phyloP scores from a whole-genome alignment of 176 grass and related monocot species.

The Avena eriantha region DNA sequence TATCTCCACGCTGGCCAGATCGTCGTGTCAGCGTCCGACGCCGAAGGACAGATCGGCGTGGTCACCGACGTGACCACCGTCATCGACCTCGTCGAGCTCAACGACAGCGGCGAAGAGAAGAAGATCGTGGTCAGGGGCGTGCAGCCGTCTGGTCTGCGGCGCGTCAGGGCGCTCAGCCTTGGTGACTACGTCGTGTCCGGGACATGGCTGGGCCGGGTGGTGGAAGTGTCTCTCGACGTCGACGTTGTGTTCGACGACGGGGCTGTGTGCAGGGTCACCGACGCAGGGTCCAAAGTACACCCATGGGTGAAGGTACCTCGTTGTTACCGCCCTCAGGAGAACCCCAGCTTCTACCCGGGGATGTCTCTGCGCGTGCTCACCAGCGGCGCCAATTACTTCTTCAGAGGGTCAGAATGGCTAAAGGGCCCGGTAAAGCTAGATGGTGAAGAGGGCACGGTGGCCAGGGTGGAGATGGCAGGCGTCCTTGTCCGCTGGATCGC shows the following conservation, averaged over 20 bases:
- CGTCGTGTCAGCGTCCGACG: neutral
- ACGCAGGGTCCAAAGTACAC: neutral
- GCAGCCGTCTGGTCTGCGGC: neutral
- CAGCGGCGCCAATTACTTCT: neutral
- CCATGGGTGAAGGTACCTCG: rapidly evolving
- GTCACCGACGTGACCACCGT: neutral
- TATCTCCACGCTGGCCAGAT: rapidly evolving
- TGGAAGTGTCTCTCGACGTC: neutral
- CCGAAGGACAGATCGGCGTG: neutral
- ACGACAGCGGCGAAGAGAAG: neutral
- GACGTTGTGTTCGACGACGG: conserved; percentile 29
- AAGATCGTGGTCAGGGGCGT: neutral
- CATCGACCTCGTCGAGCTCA: neutral
- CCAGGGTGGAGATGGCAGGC: neutral
- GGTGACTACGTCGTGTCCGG: conserved; percentile 8
- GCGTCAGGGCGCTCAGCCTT: neutral
- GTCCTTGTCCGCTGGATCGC: conserved; percentile 29
- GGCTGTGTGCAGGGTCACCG: neutral
- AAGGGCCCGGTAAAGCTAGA: neutral
- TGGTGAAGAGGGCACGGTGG: neutral
- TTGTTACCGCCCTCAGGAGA: rapidly evolving
- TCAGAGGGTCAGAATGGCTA: neutral
- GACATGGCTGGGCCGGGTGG: conserved; percentile 7
- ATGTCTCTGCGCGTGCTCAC: neutral
- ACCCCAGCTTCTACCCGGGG: neutral